These are phyloP conservation scores for Ganoderma lingzhi DNA, from an alignment of 1,284 basidiomycete species.

Conservation along the genomic window DNA sequence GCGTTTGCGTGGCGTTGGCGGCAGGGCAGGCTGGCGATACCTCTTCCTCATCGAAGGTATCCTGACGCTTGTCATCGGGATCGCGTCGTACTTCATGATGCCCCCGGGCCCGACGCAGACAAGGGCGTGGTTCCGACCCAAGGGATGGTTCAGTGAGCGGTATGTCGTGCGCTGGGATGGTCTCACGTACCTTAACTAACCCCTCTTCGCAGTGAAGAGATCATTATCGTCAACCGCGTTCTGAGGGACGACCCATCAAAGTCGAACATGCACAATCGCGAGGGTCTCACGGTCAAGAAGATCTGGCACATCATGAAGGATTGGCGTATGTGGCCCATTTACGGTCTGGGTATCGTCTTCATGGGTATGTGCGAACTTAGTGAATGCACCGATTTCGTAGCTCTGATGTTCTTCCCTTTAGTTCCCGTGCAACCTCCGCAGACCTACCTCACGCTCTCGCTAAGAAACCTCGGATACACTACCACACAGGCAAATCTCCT, in stretches of 20 bases:
- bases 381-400: conserved; percentile 21
- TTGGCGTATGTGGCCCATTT: conserved; percentile 77
- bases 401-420: conserved; percentile 38
- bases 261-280: conserved; percentile 83
- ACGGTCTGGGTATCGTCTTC: conserved; percentile 56
- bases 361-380: conserved; percentile 42
- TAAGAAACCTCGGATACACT: conserved; percentile 67
- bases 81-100: conserved; percentile 75
- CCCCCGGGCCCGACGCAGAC: conserved; percentile 75
- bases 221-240: conserved; percentile 60
- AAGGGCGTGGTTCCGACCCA: conserved; percentile 69
- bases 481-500: conserved; percentile 70
- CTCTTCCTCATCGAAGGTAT: conserved; percentile 63
- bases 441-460: conserved; percentile 68
- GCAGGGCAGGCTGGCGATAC: conserved; percentile 66
- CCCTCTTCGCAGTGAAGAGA: conserved; percentile 41
- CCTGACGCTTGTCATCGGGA: conserved; percentile 62
- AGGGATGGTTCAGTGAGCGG: conserved; percentile 74
- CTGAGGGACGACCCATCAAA: conserved; percentile 78
- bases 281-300: conserved; percentile 64
- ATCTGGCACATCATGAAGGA: conserved; percentile 67
- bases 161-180: conserved; percentile 15
- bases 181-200: neutral
- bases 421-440: conserved; percentile 59
- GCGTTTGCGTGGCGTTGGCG: conserved; percentile 63